These are phyloP conservation scores for Blastocystis sp. DNA, from an alignment of 352 stramenopile genomes.

Conservation along the genomic window DNA sequence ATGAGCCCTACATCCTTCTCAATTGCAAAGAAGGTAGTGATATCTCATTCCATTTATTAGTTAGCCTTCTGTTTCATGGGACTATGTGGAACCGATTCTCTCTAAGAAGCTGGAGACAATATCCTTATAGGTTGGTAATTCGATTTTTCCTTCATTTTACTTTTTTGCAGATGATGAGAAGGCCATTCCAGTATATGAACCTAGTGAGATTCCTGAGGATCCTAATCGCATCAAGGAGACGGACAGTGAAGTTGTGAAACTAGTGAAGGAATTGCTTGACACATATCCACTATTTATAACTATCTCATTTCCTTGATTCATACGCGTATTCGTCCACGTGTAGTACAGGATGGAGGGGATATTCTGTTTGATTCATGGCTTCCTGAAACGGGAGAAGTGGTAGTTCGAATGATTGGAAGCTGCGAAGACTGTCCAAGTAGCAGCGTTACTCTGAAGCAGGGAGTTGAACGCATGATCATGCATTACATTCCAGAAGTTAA, in stretches of 20 bases:
- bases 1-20: constrained; percentile 24
- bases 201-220: constrained; percentile 31
- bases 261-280: constrained; percentile 99
- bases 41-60: neutral
- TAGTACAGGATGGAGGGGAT: constrained; percentile 97
- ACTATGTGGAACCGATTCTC: constrained; percentile 39
- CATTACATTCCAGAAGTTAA: constrained; percentile 99
- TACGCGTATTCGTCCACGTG: constrained; percentile 90
- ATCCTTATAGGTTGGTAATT: neutral
- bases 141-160: constrained; percentile 1
- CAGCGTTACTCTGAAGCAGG: constrained; percentile 95
- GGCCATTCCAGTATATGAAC: constrained; percentile 30
- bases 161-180: constrained; percentile 37
- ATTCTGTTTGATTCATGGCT: constrained; percentile 87
- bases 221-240: constrained; percentile 55
- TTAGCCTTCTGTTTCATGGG: constrained; percentile 53
- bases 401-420: constrained; percentile 76
- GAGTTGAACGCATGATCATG: constrained; percentile 99
- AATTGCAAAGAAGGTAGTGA: constrained; percentile 20
- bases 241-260: constrained; percentile 86
- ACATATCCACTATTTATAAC: constrained; percentile 71
- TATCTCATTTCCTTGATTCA: neutral
- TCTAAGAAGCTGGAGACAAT: constrained; percentile 39
- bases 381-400: constrained; percentile 69
- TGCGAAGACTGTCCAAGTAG: constrained; percentile 94